Percentiles rank a stretch among this genome's conserved stretches.
Evolutionary conservation across 139 green algal species (phyloP).

Genomic region (Coelastrella sp.): DNA sequence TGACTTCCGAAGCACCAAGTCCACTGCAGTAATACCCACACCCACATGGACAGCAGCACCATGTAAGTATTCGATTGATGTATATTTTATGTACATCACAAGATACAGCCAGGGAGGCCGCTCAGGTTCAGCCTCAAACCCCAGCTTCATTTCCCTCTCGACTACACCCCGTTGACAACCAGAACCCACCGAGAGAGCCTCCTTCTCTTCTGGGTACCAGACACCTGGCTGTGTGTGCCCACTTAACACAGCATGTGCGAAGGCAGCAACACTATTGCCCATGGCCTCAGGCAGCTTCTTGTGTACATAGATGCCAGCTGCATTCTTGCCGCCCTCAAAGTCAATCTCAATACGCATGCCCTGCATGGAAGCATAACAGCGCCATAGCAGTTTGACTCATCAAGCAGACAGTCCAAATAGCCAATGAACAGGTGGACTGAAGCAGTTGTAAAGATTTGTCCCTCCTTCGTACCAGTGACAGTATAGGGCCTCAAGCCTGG

Average conservation of each 20-base stretch:
- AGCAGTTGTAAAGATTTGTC: too few species aligned
- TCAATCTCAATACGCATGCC: constrained; percentile 93
- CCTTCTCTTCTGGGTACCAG: constrained; percentile 95
- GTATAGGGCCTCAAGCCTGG: too few species aligned
- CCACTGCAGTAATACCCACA: neutral
- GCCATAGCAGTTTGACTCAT: neutral
- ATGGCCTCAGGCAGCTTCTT: constrained; percentile 76
- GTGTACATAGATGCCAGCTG: constrained; percentile 88
- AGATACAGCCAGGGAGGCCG: too few species aligned
- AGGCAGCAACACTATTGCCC: constrained; percentile 72
- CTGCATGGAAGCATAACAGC: constrained; percentile 34
- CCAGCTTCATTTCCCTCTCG: too few species aligned
- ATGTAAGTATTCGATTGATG: neutral
- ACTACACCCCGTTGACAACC: neutral
- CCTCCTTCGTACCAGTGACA: too few species aligned
- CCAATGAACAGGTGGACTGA: too few species aligned
- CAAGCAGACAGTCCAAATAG: neutral
- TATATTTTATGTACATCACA: too few species aligned
- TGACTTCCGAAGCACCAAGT: neutral
- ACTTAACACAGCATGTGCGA: constrained; percentile 77
- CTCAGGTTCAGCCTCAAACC: too few species aligned
- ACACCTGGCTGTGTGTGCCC: constrained; percentile 90
- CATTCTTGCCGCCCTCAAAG: constrained; percentile 80
- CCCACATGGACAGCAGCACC: neutral
- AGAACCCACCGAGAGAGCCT: constrained; percentile 63